These are phyloP conservation scores for Mucor irregularis DNA, from an alignment of 371 early-diverging fungal genomes.

Conservation along the genomic window DNA sequence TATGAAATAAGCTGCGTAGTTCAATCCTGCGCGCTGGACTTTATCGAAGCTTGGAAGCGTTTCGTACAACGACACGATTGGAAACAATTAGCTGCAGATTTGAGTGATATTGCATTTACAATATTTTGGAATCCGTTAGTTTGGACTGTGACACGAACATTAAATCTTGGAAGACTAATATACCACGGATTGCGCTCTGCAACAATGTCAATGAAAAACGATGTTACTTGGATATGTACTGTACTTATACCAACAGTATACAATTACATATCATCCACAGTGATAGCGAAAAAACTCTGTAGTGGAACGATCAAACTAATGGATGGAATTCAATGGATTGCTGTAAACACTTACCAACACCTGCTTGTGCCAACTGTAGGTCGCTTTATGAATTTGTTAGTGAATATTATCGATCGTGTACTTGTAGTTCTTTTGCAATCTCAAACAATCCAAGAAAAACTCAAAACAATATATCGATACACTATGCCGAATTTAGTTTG, in stretches of 20 bases:
- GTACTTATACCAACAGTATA: slow-evolving; percentile 11
- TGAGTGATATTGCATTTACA: slow-evolving; percentile 13
- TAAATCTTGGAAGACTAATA: slow-evolving; percentile 8
- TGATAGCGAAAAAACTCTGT: neutral
- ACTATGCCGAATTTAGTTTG: slow-evolving; percentile 9
- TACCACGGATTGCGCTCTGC: slow-evolving; percentile 16
- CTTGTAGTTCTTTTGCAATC: slow-evolving; percentile 11
- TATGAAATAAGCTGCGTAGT: slow-evolving; percentile 8
- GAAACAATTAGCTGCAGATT: slow-evolving; percentile 23
- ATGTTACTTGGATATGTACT: slow-evolving; percentile 20
- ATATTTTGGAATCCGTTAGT: slow-evolving; percentile 17
- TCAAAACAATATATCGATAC: neutral
- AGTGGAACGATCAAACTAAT: neutral
- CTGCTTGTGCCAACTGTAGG: slow-evolving; percentile 18
- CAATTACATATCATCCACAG: slow-evolving; percentile 6
- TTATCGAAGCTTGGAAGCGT: slow-evolving; percentile 13
- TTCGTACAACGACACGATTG: slow-evolving; percentile 32
- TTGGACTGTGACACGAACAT: slow-evolving; percentile 5
- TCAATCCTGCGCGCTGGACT: neutral
- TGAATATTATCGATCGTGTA: slow-evolving; percentile 13
- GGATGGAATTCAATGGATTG: neutral
- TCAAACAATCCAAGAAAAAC: slow-evolving; percentile 9
- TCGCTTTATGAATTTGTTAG: slow-evolving; percentile 5
- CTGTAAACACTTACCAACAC: neutral
- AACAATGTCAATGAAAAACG: slow-evolving; percentile 13